A percentile compares a stretch with the other conserved stretches of the same genome.
phyloP scores from a whole-genome alignment of 306 rosid genomes.

The Citrullus mucosospermus region DNA sequence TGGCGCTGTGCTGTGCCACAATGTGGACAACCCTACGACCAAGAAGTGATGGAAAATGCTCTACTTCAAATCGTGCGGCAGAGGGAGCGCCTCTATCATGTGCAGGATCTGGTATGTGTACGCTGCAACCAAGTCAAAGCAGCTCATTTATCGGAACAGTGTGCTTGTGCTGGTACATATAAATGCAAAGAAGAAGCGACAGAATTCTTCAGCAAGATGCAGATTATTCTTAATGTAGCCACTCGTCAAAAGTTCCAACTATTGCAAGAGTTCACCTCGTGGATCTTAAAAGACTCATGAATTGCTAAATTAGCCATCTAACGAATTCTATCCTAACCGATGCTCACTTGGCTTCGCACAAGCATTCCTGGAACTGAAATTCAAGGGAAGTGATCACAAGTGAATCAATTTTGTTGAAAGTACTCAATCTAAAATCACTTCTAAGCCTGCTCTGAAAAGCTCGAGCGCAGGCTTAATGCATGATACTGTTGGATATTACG shows the following conservation, averaged over 20 bases:
- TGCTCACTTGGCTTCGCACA: neutral
- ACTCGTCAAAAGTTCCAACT: slow-evolving; percentile 66
- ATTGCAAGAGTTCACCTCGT: slow-evolving; percentile 62
- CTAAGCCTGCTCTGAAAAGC: neutral
- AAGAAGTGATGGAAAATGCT: slow-evolving; percentile 60
- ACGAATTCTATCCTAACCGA: neutral
- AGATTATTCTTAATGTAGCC: slow-evolving; percentile 45
- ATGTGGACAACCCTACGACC: slow-evolving; percentile 83
- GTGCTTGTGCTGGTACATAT: slow-evolving; percentile 69
- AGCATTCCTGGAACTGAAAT: neutral
- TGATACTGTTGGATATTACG: neutral
- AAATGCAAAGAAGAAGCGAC: slow-evolving; percentile 47
- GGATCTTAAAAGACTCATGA: slow-evolving; percentile 50
- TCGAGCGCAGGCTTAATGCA: neutral
- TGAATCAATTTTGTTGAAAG: too few relatives aligned
- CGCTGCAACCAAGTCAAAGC: slow-evolving; percentile 74
- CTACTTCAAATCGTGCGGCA: slow-evolving; percentile 79
- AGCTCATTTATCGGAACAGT: slow-evolving; percentile 72
- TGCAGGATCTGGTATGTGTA: slow-evolving; percentile 65
- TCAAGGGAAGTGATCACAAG: neutral
- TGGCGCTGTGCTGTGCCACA: slow-evolving; percentile 82
- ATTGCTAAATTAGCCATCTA: neutral
- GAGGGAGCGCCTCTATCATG: slow-evolving; percentile 77
- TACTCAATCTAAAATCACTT: neutral
- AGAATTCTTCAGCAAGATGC: slow-evolving; percentile 46